Percentiles rank a stretch among this genome's conserved stretches.
Evolutionary conservation across 2,329 filamentous ascomycete species (phyloP).

Genomic region (Plenodomus biglobosus): DNA sequence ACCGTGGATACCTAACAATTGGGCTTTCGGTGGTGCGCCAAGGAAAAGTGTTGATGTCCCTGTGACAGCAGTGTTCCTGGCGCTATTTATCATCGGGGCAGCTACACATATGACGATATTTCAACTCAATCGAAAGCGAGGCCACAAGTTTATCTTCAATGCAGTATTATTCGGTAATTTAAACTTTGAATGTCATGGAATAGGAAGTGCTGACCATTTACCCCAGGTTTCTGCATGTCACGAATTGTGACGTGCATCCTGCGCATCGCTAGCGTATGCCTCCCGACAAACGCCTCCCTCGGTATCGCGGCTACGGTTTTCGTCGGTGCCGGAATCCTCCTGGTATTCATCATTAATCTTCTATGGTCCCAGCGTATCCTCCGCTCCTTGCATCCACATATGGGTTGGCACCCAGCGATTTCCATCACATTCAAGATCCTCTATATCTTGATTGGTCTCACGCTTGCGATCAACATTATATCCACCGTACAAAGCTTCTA

Average conservation of each 20-base stretch:
- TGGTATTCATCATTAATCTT: conserved; percentile 77
- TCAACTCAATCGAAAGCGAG: conserved; percentile 38
- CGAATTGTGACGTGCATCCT: conserved; percentile 45
- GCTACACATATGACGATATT: conserved; percentile 46
- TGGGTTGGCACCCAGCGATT: conserved; percentile 66
- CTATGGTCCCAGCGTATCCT: conserved; percentile 73
- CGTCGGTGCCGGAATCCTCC: conserved; percentile 69
- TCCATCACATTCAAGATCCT: conserved; percentile 58
- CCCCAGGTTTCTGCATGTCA: conserved; percentile 47
- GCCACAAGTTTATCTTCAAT: conserved; percentile 47
- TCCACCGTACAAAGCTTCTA: conserved; percentile 66
- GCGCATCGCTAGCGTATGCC: conserved; percentile 31
- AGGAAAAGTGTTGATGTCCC: conserved; percentile 43
- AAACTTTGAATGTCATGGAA: neutral
- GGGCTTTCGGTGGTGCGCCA: conserved; percentile 41
- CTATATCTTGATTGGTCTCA: conserved; percentile 59
- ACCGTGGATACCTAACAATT: conserved; percentile 30
- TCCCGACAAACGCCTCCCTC: conserved; percentile 47
- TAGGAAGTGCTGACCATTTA: neutral
- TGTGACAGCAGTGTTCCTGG: conserved; percentile 44
- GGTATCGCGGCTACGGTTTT: conserved; percentile 66
- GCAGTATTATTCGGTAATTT: conserved; percentile 39
- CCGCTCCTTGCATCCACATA: conserved; percentile 67
- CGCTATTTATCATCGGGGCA: conserved; percentile 43
- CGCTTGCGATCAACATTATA: conserved; percentile 66